A percentile compares a stretch with the other conserved stretches of the same genome.
Conservation (phyloP, 164 flowering plant genomes). For the Macadamia integrifolia region DNA sequence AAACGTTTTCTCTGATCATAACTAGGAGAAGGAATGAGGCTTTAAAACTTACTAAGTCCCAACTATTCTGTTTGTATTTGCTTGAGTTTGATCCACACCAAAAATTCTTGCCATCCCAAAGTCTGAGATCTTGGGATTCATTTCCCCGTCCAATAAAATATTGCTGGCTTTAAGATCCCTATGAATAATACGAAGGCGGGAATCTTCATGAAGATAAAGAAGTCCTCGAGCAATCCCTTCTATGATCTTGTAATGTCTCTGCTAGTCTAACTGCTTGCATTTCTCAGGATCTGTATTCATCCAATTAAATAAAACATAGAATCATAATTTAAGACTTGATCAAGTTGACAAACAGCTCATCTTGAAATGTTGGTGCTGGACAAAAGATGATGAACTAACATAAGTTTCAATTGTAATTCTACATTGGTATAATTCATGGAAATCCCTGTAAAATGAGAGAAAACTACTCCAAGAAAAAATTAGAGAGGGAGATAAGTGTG, state of each 20-base stretch:
- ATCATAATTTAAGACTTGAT: neutral
- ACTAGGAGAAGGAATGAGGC: too few relatives aligned
- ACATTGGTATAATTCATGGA: neutral
- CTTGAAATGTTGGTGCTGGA: neutral
- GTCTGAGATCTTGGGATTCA: conserved; percentile 43
- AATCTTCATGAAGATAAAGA: conserved; percentile 30
- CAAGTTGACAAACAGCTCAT: neutral
- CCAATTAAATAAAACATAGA: neutral
- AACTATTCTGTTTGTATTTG: conserved; percentile 23
- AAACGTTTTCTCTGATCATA: too few relatives aligned
- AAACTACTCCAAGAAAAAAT: too few relatives aligned
- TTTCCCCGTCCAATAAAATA: conserved; percentile 18
- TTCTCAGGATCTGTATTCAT: conserved; percentile 6
- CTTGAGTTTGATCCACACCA: conserved; percentile 27
- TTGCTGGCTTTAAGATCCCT: conserved; percentile 27
- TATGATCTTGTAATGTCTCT: conserved; percentile 19
- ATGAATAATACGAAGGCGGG: conserved; percentile 21
- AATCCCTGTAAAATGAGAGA: neutral
- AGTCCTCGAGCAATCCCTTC: conserved; percentile 21
- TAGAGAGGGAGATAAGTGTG: neutral
- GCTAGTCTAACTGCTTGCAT: conserved; percentile 15
- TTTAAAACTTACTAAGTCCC: conserved; percentile 37
- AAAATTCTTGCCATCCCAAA: conserved; percentile 44
- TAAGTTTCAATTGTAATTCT: too few relatives aligned
- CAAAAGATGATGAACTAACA: too few relatives aligned